Evolutionary conservation across 2,329 filamentous ascomycete genomes (phyloP), one percentile per base, ranked within the genome.

Genomic region (Coniella vitis): DNA sequence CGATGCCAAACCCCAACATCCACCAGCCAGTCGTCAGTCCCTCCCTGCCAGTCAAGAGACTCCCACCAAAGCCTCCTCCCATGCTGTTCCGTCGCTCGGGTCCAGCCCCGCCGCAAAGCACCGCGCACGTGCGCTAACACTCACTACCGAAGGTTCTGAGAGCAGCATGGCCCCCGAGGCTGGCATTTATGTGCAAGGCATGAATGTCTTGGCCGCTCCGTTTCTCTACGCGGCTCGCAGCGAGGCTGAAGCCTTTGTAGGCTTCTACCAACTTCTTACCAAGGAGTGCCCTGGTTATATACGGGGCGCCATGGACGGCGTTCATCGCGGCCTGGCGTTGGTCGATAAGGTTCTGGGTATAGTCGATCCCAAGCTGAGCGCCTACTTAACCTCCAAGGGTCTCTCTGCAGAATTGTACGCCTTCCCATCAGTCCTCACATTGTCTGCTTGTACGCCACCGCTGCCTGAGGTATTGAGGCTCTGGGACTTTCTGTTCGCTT

Each of bases 401-500:
- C 81, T 98, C 65, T 84, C 89, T 54, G 93, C 93, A 2, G 88
- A 95, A 69, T 86, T 98, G 48, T 98, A 97, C 64, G 93, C 91
- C 2, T 98, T 98, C 61, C 89, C 93, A 2, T 94, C 88, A 1
- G 93, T 98, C 0, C 73, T 97, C 55, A 98, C 93, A 0, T 77
- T 98, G 44, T 96, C 90, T 62, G 93, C 93, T 21, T 97, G 93
- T 66, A 98, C 93, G 14, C 93, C 93, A 14, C 93, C 93, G 2
- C 68, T 98, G 47, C 91, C 91, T 0, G 91, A 98, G 67, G 93
- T 98, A 0, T 69, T 98, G 48, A 81, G 87, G 54, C 76, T 98
- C 2, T 98, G 93, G 93, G 93, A 98, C 65, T 98, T 98, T 59
- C 69, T 98, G 19, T 95, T 98, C 61, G 91, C 93, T 0, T 98